phyloP scores from a whole-genome alignment of 1,284 basidiomycete genomes.

The Hemileia vastatrix region DNA sequence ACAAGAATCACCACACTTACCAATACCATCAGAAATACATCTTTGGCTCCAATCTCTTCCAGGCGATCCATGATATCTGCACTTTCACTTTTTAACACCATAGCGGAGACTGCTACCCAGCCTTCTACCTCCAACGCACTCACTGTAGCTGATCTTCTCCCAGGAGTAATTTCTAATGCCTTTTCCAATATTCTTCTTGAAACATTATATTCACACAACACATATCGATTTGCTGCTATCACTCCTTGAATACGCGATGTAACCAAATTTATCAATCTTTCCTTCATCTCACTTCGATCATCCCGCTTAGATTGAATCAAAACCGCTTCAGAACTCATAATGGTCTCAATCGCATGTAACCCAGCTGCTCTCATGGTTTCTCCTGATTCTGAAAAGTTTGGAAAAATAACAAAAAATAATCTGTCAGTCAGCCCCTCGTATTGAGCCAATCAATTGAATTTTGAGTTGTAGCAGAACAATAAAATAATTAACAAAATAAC shows the following conservation, averaged over 20 bases:
- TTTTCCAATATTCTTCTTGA: conserved; percentile 54
- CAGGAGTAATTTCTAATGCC: conserved; percentile 72
- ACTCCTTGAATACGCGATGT: conserved; percentile 85
- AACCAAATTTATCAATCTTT: conserved; percentile 63
- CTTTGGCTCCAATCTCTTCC: conserved; percentile 71
- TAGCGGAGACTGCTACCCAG: conserved; percentile 86
- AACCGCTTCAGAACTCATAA: conserved; percentile 82
- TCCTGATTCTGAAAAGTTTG: conserved; percentile 74
- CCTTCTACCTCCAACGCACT: conserved; percentile 65
- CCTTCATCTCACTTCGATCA: conserved; percentile 50
- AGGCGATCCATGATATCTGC: conserved; percentile 87
- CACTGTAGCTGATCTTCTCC: conserved; percentile 79
- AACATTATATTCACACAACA: conserved; percentile 88
- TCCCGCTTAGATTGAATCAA: conserved; percentile 69
- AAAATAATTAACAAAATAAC: conserved; percentile 6
- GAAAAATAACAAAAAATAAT: background rate
- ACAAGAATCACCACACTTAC: conserved; percentile 33
- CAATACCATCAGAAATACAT: conserved; percentile 78
- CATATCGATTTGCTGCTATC: conserved; percentile 76
- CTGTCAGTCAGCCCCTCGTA: too few relatives aligned
- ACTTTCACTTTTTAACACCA: conserved; percentile 78
- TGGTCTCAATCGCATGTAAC: conserved; percentile 78
- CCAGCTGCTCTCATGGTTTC: conserved; percentile 99
- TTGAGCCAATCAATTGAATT: too few relatives aligned
- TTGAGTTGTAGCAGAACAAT: too few relatives aligned